These are phyloP conservation scores for Coelastrella sp. DNA, from an alignment of 139 green algal species.

Conservation along the genomic window DNA sequence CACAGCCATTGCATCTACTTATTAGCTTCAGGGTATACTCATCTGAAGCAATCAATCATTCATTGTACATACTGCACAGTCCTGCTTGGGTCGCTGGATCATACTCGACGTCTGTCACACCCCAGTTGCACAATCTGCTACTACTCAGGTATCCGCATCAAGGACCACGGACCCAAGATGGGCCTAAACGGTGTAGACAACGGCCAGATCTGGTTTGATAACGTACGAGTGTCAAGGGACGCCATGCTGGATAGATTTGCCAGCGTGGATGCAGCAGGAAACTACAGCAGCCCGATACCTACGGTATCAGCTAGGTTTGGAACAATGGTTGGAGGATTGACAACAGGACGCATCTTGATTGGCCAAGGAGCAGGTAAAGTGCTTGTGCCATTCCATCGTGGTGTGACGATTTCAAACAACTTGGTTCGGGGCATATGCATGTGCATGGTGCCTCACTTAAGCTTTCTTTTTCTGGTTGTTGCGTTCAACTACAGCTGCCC, in stretches of 20 bases:
- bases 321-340: conserved; percentile 86
- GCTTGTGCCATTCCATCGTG: background rate
- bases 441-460: too few relatives aligned
- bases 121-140: background rate
- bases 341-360: conserved; percentile 87
- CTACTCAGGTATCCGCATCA: conserved; percentile 73
- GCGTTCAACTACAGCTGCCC: conserved; percentile 76
- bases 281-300: conserved; percentile 78
- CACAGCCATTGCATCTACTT: too few relatives aligned
- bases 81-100: too few relatives aligned
- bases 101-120: too few relatives aligned
- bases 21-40: too few relatives aligned
- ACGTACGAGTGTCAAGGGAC: conserved; percentile 76
- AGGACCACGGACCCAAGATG: conserved; percentile 73
- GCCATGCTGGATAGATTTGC: conserved; percentile 63
- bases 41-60: too few relatives aligned
- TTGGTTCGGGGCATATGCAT: too few relatives aligned
- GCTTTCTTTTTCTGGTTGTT: too few relatives aligned
- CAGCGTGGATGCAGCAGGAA: conserved; percentile 65
- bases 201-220: conserved; percentile 87
- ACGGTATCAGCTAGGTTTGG: conserved; percentile 84
- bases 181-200: conserved; percentile 94
- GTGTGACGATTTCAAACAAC: too few relatives aligned
- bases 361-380: conserved; percentile 58
- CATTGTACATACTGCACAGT: background rate